Evolutionary conservation across 192 early-diverging fungal genomes (phyloP).

Genomic region (Cetraspora pellucida): DNA sequence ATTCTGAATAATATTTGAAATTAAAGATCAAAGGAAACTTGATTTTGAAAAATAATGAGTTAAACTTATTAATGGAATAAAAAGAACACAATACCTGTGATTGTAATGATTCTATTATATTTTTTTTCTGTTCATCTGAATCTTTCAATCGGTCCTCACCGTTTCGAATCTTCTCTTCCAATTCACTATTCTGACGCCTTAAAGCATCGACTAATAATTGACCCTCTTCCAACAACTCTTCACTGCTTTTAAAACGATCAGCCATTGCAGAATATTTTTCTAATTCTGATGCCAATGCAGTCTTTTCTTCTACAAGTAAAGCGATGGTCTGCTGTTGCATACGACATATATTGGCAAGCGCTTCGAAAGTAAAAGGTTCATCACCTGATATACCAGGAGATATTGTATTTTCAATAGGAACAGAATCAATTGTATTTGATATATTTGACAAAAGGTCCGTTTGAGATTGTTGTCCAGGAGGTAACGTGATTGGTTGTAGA

Average conservation of each 20-base stretch:
- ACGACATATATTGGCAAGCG: slow-evolving; percentile 20
- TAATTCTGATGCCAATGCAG: slow-evolving; percentile 6
- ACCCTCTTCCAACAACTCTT: slow-evolving; percentile 29
- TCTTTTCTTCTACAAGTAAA: slow-evolving; percentile 26
- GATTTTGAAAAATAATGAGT: not conserved
- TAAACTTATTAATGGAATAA: not conserved
- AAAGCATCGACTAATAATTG: slow-evolving; percentile 33
- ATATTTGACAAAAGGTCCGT: not conserved
- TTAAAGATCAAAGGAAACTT: not conserved
- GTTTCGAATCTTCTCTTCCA: slow-evolving; percentile 24
- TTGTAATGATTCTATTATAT: slow-evolving; percentile 23
- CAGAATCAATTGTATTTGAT: not conserved
- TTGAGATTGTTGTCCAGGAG: slow-evolving; percentile 22
- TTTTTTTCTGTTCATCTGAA: slow-evolving; percentile 13
- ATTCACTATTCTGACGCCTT: slow-evolving; percentile 24
- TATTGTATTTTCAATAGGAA: not conserved
- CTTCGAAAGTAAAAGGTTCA: slow-evolving; percentile 6
- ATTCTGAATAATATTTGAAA: slow-evolving; percentile 9
- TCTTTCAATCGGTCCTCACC: slow-evolving; percentile 1
- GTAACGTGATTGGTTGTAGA: slow-evolving; percentile 18
- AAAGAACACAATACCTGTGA: slow-evolving; percentile 7
- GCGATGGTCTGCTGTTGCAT: slow-evolving; percentile 29
- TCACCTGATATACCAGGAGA: not conserved
- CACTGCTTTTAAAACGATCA: slow-evolving; percentile 29
- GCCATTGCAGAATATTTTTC: slow-evolving; percentile 32